These are phyloP conservation scores for Parastagonospora avenae DNA, from an alignment of 2,329 filamentous ascomycete genomes.

Conservation along the genomic window DNA sequence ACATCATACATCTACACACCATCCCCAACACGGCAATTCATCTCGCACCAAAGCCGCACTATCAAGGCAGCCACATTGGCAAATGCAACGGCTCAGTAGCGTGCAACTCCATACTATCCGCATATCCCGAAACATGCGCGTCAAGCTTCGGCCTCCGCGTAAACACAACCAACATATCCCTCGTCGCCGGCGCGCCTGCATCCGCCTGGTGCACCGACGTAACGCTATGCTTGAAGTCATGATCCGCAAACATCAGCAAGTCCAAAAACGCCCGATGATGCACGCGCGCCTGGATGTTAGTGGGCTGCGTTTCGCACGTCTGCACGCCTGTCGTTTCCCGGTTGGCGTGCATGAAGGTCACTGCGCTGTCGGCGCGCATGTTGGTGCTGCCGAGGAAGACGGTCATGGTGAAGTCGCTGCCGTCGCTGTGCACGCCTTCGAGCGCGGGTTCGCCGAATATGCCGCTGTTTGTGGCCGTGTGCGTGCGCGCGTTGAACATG, in stretches of 20 bases:
- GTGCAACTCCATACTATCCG: conserved; percentile 3
- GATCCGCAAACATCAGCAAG: conserved; percentile 3
- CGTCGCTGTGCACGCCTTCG: conserved; percentile 3
- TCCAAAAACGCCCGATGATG: conserved; percentile 3
- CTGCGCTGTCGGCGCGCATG: conserved; percentile 1
- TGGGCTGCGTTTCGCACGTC: conserved; percentile 2
- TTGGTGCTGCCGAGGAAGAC: conserved; percentile 1
- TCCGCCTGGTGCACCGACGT: conserved; percentile 4
- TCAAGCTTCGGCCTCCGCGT: conserved; percentile 2
- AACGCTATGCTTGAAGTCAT: conserved; percentile 6
- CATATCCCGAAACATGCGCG: conserved; percentile 5
- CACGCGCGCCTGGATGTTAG: conserved; percentile 1
- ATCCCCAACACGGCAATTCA: not conserved
- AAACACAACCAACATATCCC: conserved; percentile 6
- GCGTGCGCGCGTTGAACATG: conserved; percentile 6
- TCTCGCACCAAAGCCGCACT: not conserved
- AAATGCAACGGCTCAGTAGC: conserved; percentile 1
- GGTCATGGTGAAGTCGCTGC: conserved; percentile 3
- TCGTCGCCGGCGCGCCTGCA: not conserved
- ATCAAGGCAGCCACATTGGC: conserved; percentile 7
- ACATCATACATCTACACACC: too few relatives aligned
- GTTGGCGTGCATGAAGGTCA: conserved; percentile 5
- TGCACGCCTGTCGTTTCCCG: conserved; percentile 1
- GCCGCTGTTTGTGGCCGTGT: not conserved
- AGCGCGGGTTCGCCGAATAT: conserved; percentile 5